Evolutionary conservation across 768 basidiomycete genomes (phyloP), one percentile per base, ranked within the genome.

Genomic region (Lactifluus subvellereus): DNA sequence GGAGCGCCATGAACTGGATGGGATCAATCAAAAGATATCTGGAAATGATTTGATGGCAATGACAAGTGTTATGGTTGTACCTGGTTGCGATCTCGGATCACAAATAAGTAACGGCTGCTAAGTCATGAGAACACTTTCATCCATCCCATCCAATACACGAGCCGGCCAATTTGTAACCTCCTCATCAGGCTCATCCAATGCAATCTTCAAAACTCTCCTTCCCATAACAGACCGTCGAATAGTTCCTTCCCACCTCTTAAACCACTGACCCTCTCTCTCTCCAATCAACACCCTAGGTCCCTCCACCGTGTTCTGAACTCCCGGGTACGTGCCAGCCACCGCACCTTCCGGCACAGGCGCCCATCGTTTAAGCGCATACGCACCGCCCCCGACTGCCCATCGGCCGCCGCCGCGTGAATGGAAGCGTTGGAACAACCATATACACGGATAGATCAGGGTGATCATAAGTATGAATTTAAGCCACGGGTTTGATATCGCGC

Each of bases 371-470:
- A 91, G 74, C n/a, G 87, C 79, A 69, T 89, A 91, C 11, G 86
- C 88, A 14, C 84, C 84, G 20, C 90, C 90, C 57, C 85, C 86
- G 7, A 91, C 84, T 66, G 80, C 77, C 91, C 91, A 93, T 11
- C 76, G 74, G 0, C 88, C 91, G 6, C 91, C 91, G 9, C 89
- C 89, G 0, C 74, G 76, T 6, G 77, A 69, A 67, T 86, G 79
- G 73, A 88, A 87, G 4, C 85, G 82, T 71, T 84, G 84, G 73
- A 83, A 91, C 4, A 93, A 73, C 90, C 89, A 93, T 65, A 93
- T 79, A 72, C 91, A 84, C 0, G 90, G 91, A 70, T 84, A 93
- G 61, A 94, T 78, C 62, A 91, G 72, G 13, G 85, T 77, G 60
- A 92, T 76, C 68, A 86, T 84, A 22, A 85, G 78, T 13, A 93